These are phyloP conservation scores for Vigna angularis DNA, from an alignment of 306 rosid genomes.

Conservation along the genomic window DNA sequence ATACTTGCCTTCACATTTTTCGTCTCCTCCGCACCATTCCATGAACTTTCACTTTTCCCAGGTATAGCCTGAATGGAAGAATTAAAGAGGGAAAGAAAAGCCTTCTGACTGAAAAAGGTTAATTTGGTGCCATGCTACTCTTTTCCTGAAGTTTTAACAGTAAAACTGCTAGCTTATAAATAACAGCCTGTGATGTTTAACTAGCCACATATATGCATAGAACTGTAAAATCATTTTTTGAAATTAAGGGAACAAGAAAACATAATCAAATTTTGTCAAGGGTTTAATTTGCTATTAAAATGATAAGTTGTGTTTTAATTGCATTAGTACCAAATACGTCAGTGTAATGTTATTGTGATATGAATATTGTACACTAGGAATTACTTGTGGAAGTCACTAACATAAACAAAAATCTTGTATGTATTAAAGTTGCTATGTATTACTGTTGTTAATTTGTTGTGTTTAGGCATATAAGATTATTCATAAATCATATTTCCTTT, in stretches of 20 bases:
- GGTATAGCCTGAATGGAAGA: slow-evolving; percentile 53
- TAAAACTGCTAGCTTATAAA: slow-evolving; percentile 42
- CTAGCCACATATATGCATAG: slow-evolving; percentile 35
- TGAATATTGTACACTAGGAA: slow-evolving; percentile 29
- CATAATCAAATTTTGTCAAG: slow-evolving; percentile 4
- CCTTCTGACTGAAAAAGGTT: slow-evolving; percentile 52
- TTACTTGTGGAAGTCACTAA: slow-evolving; percentile 28
- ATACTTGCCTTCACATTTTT: slow-evolving; percentile 44
- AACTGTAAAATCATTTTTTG: neutral
- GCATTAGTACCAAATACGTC: slow-evolving; percentile 21
- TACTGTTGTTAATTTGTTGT: slow-evolving; percentile 22
- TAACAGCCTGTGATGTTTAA: slow-evolving; percentile 36
- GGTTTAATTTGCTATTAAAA: slow-evolving; percentile 2
- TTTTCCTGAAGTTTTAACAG: slow-evolving; percentile 35
- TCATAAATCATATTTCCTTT: slow-evolving; percentile 40
- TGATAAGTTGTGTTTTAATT: slow-evolving; percentile 9
- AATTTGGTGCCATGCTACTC: slow-evolving; percentile 47
- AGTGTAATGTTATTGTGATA: slow-evolving; percentile 11
- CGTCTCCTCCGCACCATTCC: slow-evolving; percentile 41
- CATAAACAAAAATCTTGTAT: slow-evolving; percentile 15
- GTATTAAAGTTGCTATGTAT: slow-evolving; percentile 8
- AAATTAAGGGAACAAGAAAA: neutral
- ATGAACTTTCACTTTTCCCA: slow-evolving; percentile 48
- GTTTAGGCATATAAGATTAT: slow-evolving; percentile 35
- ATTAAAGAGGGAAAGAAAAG: slow-evolving; percentile 51